Evolutionary conservation across 768 basidiomycete genomes (phyloP).

Genomic region (Termitomyces sp.): DNA sequence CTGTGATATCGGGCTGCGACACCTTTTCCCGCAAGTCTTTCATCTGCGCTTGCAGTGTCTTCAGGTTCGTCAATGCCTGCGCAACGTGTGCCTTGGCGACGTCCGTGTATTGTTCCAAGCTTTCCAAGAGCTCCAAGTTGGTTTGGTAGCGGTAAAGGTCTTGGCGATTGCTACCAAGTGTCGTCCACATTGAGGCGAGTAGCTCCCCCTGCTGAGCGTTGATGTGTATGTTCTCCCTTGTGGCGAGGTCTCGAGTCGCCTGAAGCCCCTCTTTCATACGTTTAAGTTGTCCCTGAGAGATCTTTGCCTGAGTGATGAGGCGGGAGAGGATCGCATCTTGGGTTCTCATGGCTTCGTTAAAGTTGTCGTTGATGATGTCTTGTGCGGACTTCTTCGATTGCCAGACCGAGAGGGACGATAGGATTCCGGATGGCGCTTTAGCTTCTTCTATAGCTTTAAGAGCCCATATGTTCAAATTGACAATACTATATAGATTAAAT

Average conservation of each 20-base stretch:
- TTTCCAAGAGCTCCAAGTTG: conserved; percentile 37
- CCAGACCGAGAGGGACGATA: conserved; percentile 8
- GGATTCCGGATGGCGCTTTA: conserved; percentile 1
- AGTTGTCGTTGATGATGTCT: conserved; percentile 25
- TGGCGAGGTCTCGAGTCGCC: conserved; percentile 39
- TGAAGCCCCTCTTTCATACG: conserved; percentile 42
- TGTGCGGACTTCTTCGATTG: conserved; percentile 6
- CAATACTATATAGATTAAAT: conserved; percentile 31
- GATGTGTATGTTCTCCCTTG: conserved; percentile 38
- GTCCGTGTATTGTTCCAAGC: conserved; percentile 40
- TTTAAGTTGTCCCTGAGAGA: conserved; percentile 39
- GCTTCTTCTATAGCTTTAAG: conserved; percentile 38
- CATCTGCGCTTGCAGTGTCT: conserved; percentile 49
- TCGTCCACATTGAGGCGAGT: conserved; percentile 52
- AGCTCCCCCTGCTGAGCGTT: conserved; percentile 32
- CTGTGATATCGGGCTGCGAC: conserved; percentile 45
- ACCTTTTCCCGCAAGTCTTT: conserved; percentile 51
- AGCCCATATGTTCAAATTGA: conserved; percentile 50
- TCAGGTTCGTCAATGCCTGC: conserved; percentile 42
- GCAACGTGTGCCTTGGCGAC: conserved; percentile 45
- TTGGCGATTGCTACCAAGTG: conserved; percentile 43
- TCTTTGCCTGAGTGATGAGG: conserved; percentile 44
- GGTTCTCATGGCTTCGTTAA: conserved; percentile 42
- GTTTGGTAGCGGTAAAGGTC: conserved; percentile 30
- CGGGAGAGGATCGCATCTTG: conserved; percentile 37